Evolutionary conservation across 352 stramenopile genomes (phyloP).

Genomic region (Phytophthora hibernalis): DNA sequence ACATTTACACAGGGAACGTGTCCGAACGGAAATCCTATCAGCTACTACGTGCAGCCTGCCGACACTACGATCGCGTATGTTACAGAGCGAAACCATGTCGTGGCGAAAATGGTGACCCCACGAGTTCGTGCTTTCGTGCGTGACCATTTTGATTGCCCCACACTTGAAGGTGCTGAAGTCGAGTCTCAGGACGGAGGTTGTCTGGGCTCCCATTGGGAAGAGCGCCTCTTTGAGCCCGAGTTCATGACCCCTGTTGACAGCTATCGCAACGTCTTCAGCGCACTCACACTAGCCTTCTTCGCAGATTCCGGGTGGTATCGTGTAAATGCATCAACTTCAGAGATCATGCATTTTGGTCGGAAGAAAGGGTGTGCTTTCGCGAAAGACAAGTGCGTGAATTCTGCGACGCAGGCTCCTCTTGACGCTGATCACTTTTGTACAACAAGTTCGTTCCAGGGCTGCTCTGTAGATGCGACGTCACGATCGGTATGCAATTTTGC

Average conservation of each 20-base stretch:
- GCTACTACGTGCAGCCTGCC: conserved; percentile 46
- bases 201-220: conserved; percentile 81
- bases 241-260: conserved; percentile 78
- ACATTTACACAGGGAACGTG: conserved; percentile 40
- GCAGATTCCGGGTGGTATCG: conserved; percentile 82
- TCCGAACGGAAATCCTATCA: conserved; percentile 57
- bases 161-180: conserved; percentile 65
- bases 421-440: conserved; percentile 65
- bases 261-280: conserved; percentile 68
- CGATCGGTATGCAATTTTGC: conserved; percentile 62
- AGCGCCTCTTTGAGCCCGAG: conserved; percentile 77
- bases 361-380: conserved; percentile 67
- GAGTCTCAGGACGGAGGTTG: conserved; percentile 81
- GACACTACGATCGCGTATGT: conserved; percentile 58
- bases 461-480: conserved; percentile 70
- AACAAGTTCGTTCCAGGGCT: conserved; percentile 50
- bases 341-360: conserved; percentile 65
- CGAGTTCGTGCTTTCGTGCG: conserved; percentile 55
- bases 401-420: conserved; percentile 40
- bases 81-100: conserved; percentile 50
- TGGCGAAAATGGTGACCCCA: conserved; percentile 71
- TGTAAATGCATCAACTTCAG: conserved; percentile 49
- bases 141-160: conserved; percentile 67
- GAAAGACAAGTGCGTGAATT: conserved; percentile 62
- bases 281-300: conserved; percentile 77